phyloP scores from a whole-genome alignment of 228 moss, liverwort and hornwort species.

The Sphagnum magellanicum region DNA sequence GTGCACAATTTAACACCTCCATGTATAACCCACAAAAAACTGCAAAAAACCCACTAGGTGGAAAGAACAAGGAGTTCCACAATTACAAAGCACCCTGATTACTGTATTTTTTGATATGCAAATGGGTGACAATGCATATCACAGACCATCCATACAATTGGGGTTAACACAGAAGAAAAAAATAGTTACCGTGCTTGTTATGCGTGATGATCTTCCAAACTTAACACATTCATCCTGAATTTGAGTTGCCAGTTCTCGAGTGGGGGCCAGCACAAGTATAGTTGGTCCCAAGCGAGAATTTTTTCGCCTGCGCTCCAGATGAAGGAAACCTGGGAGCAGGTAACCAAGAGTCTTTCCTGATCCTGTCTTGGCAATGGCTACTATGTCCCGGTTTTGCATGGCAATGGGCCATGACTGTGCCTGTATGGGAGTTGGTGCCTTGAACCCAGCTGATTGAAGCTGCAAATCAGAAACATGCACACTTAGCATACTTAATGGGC shows the following conservation, averaged over 20 bases:
- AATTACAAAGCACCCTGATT: not conserved
- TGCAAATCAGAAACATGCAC: conserved; percentile 26
- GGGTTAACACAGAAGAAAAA: not conserved
- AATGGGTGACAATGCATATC: not conserved
- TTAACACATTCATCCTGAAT: conserved; percentile 97
- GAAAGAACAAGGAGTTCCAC: conserved; percentile 7
- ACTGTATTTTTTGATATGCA: not conserved
- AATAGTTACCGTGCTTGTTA: conserved; percentile 75
- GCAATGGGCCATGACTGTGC: conserved; percentile 97
- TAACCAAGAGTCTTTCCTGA: conserved; percentile 92
- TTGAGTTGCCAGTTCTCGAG: conserved; percentile 91
- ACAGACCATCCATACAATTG: not conserved
- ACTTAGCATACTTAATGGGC: not conserved
- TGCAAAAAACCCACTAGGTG: conserved; percentile 3
- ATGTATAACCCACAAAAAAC: conserved; percentile 3
- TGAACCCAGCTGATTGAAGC: conserved; percentile 82
- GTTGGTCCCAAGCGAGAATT: conserved; percentile 81
- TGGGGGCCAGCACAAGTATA: conserved; percentile 82
- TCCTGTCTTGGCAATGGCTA: conserved; percentile 93
- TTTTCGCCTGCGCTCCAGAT: conserved; percentile 71
- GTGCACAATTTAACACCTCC: conserved; percentile 5
- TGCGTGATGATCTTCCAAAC: conserved; percentile 85
- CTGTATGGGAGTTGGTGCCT: conserved; percentile 87
- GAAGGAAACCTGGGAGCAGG: conserved; percentile 80
- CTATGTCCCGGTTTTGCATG: conserved; percentile 89